These are phyloP conservation scores for Acer saccharum DNA, from an alignment of 345 rosid species.

Conservation along the genomic window DNA sequence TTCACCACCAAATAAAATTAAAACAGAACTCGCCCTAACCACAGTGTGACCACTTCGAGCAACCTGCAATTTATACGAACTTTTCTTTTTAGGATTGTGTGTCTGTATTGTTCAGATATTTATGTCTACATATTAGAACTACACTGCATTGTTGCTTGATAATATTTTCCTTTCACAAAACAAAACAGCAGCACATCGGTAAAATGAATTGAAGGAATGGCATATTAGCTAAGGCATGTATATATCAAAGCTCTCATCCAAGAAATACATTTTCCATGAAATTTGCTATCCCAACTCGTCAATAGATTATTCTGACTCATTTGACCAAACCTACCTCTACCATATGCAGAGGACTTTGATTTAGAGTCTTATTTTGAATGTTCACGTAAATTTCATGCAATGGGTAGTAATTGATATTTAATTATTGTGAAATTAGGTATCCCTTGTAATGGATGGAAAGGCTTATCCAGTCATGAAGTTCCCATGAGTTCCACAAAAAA, in stretches of 20 bases:
- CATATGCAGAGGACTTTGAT: background rate
- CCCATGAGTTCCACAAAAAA: background rate
- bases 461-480: background rate
- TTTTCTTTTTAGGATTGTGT: background rate
- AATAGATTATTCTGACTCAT: background rate
- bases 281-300: background rate
- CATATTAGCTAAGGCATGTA: background rate
- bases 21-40: conserved; percentile 75
- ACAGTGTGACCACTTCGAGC: conserved; percentile 93
- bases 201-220: background rate
- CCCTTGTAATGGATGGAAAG: background rate
- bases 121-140: background rate
- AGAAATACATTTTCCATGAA: background rate
- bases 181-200: background rate
- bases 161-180: background rate
- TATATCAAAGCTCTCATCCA: background rate
- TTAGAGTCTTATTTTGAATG: background rate
- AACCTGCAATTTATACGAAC: conserved; percentile 48
- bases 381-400: background rate
- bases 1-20: conserved; percentile 93
- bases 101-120: background rate
- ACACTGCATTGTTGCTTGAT: background rate
- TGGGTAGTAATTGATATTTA: background rate
- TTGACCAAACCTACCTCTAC: background rate
- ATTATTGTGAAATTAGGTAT: background rate